A percentile compares a stretch with the other conserved stretches of the same genome.
These are phyloP conservation scores for Pseudodiploospora longispora DNA, from an alignment of 2,329 filamentous ascomycete genomes.

Conservation along the genomic window DNA sequence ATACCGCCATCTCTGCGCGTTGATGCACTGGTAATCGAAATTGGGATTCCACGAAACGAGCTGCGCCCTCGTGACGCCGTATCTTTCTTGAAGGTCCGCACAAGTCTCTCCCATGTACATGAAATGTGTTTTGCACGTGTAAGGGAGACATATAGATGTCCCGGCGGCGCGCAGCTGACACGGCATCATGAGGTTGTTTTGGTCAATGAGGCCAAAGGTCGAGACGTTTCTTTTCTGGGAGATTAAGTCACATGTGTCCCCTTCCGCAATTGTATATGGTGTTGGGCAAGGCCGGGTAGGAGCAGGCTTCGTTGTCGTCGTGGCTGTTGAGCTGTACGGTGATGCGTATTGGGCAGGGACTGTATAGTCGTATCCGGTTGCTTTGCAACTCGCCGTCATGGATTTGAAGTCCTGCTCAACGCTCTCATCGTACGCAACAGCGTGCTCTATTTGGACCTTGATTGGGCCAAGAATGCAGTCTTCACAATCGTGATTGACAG, in stretches of 20 bases:
- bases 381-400: background rate
- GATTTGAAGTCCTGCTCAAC: background rate
- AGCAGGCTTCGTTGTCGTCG: background rate
- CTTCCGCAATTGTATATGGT: background rate
- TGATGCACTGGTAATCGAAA: background rate
- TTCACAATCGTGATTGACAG: background rate
- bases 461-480: background rate
- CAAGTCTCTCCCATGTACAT: background rate
- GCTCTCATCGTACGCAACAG: background rate
- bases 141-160: background rate
- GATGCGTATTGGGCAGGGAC: background rate
- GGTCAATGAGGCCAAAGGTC: background rate
- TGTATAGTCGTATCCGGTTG: background rate
- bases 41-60: background rate
- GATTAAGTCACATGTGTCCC: background rate
- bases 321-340: background rate
- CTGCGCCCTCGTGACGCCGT: background rate
- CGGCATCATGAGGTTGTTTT: background rate
- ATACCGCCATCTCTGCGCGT: background rate
- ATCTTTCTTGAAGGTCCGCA: background rate
- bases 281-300: background rate
- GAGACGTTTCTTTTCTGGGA: background rate
- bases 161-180: background rate
- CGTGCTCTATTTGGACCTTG: background rate
- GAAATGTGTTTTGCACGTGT: background rate